Conservation (phyloP, 106 monocot genomes). For the Phalaenopsis aphrodite region DNA sequence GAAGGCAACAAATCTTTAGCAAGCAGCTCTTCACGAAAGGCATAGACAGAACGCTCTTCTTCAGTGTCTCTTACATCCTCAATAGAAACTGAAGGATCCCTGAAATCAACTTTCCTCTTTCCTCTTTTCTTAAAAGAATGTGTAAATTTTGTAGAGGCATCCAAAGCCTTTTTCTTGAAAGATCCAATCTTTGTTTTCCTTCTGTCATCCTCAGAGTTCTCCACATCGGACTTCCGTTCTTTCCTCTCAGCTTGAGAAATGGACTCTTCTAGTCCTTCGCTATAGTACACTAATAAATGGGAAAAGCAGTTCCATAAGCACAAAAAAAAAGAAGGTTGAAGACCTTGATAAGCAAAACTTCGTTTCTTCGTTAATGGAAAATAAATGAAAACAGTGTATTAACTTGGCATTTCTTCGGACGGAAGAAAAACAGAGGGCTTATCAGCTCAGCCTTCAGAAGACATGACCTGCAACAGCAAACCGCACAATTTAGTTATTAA, state of each 20-base stretch:
- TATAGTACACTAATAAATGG: conserved; percentile 5
- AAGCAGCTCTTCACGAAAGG: conserved; percentile 58
- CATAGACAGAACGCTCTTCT: conserved; percentile 61
- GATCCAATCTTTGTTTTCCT: conserved; percentile 53
- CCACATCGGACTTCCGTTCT: conserved; percentile 51
- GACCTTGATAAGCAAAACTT: neutral
- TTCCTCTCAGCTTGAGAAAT: conserved; percentile 27
- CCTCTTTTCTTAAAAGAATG: conserved; percentile 82
- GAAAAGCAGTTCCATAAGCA: neutral
- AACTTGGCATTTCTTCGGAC: conserved; percentile 1
- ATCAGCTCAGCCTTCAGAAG: neutral
- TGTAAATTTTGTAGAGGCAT: conserved; percentile 62
- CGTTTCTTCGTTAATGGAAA: neutral
- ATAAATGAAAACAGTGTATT: neutral
- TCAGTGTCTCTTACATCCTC: conserved; percentile 77
- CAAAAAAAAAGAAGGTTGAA: no score
- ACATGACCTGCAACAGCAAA: conserved; percentile 7
- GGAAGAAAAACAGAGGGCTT: neutral
- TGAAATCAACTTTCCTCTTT: conserved; percentile 47
- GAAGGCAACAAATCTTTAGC: conserved; percentile 54
- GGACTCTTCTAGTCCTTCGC: conserved; percentile 8
- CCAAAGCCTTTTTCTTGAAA: conserved; percentile 74
- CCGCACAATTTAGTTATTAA: neutral
- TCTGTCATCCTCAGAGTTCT: conserved; percentile 64
- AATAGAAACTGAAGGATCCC: conserved; percentile 49